A percentile compares a stretch with the other conserved stretches of the same genome.
These are phyloP conservation scores for Entophlyctis luteolus DNA, from an alignment of 192 early-diverging fungal genomes.

Conservation along the genomic window DNA sequence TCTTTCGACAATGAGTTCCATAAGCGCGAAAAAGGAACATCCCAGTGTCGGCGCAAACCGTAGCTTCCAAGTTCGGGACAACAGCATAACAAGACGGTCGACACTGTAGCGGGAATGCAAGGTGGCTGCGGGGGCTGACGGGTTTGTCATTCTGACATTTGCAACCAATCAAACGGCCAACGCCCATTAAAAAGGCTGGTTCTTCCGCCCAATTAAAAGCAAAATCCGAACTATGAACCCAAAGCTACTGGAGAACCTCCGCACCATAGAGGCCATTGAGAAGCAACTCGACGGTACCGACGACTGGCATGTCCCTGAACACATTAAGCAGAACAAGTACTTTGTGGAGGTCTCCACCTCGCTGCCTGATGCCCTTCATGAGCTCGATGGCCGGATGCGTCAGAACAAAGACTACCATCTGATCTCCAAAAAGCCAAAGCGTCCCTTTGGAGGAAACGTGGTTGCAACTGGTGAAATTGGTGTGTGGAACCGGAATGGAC, in stretches of 20 bases:
- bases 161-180: no score
- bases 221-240: no score
- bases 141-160: no score
- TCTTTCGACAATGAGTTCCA: no score
- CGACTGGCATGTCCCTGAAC: neutral
- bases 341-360: neutral
- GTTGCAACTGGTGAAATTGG: constrained; percentile 42
- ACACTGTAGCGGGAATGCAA: no score
- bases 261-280: neutral
- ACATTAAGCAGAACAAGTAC: neutral
- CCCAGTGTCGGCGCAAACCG: no score
- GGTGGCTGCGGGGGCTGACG: no score
- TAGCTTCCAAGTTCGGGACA: no score
- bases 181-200: no score
- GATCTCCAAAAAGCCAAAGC: neutral
- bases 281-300: neutral
- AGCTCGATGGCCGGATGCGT: neutral
- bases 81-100: no score
- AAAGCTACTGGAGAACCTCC: neutral
- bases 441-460: neutral
- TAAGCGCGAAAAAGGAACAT: no score
- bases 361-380: neutral
- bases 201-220: no score
- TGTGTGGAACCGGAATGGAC: constrained; percentile 35
- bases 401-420: neutral